Base-by-base conservation (phyloP, 257 asterid species). In the Jacaranda copaia region DNA sequence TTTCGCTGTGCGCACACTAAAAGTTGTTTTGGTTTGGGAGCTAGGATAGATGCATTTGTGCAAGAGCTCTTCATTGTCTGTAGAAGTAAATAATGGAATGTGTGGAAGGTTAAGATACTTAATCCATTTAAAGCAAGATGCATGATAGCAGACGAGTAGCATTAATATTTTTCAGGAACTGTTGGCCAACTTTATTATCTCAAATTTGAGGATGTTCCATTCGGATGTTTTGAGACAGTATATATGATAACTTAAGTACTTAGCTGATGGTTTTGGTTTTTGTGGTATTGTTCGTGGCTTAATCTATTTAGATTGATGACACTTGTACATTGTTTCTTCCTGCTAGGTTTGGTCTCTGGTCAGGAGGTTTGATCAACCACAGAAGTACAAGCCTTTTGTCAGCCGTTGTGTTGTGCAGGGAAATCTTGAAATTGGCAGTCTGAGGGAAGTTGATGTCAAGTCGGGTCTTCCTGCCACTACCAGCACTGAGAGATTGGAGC, bases 381-480 rank as follows among this genome's bases (percentile, higher is more conserved):
- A 91, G 79, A 87, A 83, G 84, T 92, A 89, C 88, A 92, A 92
- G 77, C 96, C 97, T 39, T 92, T 92, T 69, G 78, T 89, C 62
- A 92, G 96, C 77, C 86, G 92, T 60, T 92, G 97, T 77, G 85
- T 87, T 69, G 91, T 69, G 59, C 84, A 80, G 81, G 97, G 91
- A 65, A 85, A 83, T 86, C 92, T 92, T 80, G 90, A 84, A 81
- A 88, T 88, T 25, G 96, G 93, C 61, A 88, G 93, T 78, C 79
- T 92, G 81, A 84, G 97, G 84, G 96, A 92, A 87, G 96, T 92
- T 68, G 93, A 88, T 81, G 92, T 92, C 52, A 92, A 87, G 84
- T 89, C 96, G 0, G 96, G 96, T 76, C 97, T 92, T 86, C 97
- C 96, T 56, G 97, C 96, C 74, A 89, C 97, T 56, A 88, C 97